A percentile compares a stretch with the other conserved stretches of the same genome.
These are phyloP conservation scores for Colletotrichum tropicale DNA, from an alignment of 2,329 filamentous ascomycete species.

Conservation along the genomic window DNA sequence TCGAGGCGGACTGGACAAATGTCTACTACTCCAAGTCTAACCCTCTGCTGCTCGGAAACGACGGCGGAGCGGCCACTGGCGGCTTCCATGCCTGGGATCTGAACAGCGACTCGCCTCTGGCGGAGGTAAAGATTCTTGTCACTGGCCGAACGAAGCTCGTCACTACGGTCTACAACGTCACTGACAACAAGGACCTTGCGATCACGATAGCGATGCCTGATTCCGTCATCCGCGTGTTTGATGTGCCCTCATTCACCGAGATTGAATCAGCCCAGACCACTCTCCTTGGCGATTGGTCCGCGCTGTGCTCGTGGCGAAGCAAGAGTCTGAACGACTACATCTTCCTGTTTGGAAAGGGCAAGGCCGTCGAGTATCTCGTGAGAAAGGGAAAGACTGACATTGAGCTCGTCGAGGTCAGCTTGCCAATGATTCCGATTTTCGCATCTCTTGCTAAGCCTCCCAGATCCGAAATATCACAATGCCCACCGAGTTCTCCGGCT, in stretches of 20 bases:
- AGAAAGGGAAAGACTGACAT: constrained; percentile 28
- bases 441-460: background rate
- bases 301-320: constrained; percentile 49
- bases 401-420: constrained; percentile 41
- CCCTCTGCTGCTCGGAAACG: constrained; percentile 49
- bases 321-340: constrained; percentile 45
- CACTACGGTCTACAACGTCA: constrained; percentile 40
- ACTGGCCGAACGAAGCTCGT: constrained; percentile 52
- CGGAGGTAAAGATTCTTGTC: constrained; percentile 32
- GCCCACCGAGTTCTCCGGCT: constrained; percentile 46
- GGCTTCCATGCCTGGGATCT: constrained; percentile 45
- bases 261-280: constrained; percentile 34
- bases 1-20: constrained; percentile 46
- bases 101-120: constrained; percentile 30
- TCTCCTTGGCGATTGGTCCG: constrained; percentile 50
- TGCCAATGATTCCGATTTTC: accelerated
- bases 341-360: constrained; percentile 48
- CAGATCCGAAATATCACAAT: constrained; percentile 47
- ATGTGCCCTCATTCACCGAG: constrained; percentile 33
- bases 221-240: constrained; percentile 44
- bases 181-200: constrained; percentile 35
- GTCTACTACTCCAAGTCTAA: constrained; percentile 39
- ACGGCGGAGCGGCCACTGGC: constrained; percentile 45
- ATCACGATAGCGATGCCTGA: constrained; percentile 47
- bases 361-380: constrained; percentile 42